These are phyloP conservation scores for Triangularia setosa DNA, from an alignment of 2,329 filamentous ascomycete species.

Conservation along the genomic window DNA sequence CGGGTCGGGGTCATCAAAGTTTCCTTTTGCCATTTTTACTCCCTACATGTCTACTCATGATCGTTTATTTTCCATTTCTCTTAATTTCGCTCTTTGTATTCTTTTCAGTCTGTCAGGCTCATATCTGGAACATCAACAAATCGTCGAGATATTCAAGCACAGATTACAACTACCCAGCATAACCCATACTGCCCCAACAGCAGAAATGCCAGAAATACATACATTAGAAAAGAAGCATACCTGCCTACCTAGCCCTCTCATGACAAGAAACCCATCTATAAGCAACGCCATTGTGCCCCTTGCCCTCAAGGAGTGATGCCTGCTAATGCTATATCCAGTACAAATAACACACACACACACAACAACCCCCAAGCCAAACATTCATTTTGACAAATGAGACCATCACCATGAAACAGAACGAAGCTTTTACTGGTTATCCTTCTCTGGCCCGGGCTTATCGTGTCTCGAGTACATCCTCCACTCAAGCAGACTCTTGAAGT, in stretches of 20 bases:
- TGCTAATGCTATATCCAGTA: background rate
- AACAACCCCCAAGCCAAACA: background rate
- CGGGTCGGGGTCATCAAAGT: slow-evolving; percentile 5
- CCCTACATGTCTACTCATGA: background rate
- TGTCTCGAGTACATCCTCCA: slow-evolving; percentile 61
- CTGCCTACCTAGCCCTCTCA: background rate
- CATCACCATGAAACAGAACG: too few relatives aligned
- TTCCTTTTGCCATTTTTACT: background rate
- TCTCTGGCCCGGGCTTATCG: slow-evolving; percentile 47
- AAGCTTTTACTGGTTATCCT: slow-evolving; percentile 8
- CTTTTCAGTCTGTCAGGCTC: background rate
- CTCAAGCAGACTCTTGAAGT: slow-evolving; percentile 53
- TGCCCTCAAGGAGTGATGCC: background rate
- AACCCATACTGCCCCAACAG: background rate
- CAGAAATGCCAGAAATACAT: background rate
- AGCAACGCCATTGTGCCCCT: background rate
- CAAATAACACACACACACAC: background rate
- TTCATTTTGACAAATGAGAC: background rate
- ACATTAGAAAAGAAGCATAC: background rate
- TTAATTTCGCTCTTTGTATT: background rate
- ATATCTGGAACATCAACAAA: background rate
- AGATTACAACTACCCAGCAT: background rate
- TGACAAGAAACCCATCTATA: background rate
- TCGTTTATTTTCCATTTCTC: too few relatives aligned
- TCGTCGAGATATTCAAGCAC: background rate